Base-by-base conservation (phyloP, 805 yeast species). In the Barnettozyma populi region DNA sequence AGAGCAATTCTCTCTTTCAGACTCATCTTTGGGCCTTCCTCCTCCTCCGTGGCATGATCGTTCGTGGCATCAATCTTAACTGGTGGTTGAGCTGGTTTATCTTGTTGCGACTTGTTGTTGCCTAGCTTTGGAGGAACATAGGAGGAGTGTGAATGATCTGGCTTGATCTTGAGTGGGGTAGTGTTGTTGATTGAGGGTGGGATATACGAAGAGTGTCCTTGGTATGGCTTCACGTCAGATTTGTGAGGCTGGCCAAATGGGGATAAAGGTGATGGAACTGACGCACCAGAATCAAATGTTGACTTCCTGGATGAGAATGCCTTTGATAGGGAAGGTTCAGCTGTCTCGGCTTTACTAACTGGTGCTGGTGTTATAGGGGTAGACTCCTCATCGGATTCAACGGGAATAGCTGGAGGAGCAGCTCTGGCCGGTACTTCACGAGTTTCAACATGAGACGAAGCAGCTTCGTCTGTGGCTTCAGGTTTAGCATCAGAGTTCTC, bases 1-100 rank as follows among this genome's bases (percentile, higher is more conserved):
- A 87, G 59, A 5, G 89, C 88, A 61, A 92, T 89, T 54, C 98
- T 76, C 57, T 94, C 97, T 61, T 85, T 85, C 57, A 92, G 71
- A 48, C 95, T 84, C 70, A 90, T 67, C 55, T 86, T 82, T 8
- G 96, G 96, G 31, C 75, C 78, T 29, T 75, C 84, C 25, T 72
- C 78, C 49, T 77, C 79, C 48, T 72, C 69, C 23, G 59, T 55
- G 5, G 59, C 67, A 19, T 60, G 64, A 8, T 60, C 60, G 2
- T 57, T 52, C 24, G 51, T 52, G 20, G 48, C 37, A 39, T 46
- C 51, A 34, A 62, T 53, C 7, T 70, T 60, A 5, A 72, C 69
- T 18, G 77, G 66, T 3, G 53, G 51, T 7, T 52, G 49, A n/a
- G 54, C 24, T 14, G 41, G 38, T n/a, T 47, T 53, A 24, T 41